phyloP scores from a whole-genome alignment of 1,139 yeast genomes.

The Hyphopichia fennica region DNA sequence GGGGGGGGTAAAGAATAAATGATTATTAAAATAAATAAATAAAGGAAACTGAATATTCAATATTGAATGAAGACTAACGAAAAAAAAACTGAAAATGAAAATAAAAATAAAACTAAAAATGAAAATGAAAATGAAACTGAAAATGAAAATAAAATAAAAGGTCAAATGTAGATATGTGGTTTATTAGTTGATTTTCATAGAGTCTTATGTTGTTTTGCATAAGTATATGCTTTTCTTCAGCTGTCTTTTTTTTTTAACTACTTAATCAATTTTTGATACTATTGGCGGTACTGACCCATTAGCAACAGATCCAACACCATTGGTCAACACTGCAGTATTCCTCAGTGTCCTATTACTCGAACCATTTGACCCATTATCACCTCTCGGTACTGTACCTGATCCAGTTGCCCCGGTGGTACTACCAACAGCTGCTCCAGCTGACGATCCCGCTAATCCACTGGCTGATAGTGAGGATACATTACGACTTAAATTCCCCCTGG shows the following conservation, averaged over 20 bases:
- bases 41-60: too few species aligned
- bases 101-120: too few species aligned
- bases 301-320: not conserved
- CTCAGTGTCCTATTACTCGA: not conserved
- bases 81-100: too few species aligned
- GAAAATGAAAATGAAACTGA: too few species aligned
- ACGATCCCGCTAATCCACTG: constrained; percentile 3
- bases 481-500: not conserved
- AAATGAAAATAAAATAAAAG: too few species aligned
- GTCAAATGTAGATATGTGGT: too few species aligned
- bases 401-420: not conserved
- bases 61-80: too few species aligned
- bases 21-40: too few species aligned
- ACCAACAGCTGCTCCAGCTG: not conserved
- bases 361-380: not conserved
- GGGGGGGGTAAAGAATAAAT: too few species aligned
- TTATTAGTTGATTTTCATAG: too few species aligned
- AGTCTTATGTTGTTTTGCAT: too few species aligned
- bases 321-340: constrained; percentile 1
- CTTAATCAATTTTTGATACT: not conserved
- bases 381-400: not conserved
- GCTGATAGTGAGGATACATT: constrained; percentile 1
- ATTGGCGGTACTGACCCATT: not conserved
- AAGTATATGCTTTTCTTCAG: too few species aligned
- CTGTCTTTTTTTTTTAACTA: not conserved